Evolutionary conservation across 768 basidiomycete genomes (phyloP), one percentile per base, ranked within the genome.

Genomic region (Calocera cornea): DNA sequence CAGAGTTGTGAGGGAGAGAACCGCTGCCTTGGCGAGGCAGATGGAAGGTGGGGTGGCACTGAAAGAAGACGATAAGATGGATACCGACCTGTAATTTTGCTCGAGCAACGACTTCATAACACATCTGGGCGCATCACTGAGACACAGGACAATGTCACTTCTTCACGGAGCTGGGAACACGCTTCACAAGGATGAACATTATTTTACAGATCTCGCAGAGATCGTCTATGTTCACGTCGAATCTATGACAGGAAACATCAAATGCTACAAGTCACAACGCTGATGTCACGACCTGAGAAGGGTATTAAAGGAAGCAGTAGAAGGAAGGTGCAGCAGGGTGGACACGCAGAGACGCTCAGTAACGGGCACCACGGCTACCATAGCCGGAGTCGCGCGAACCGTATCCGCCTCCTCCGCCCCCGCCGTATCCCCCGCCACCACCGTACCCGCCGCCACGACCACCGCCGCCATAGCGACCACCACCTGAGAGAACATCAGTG

Each of bases 1-100:
- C 72, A 76, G 75, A 34, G 87, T 88, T 1, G 82, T 95, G 64
- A 81, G 82, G 70, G 80, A 76, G 66, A 79, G 87, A 75, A 90
- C 92, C 38, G 80, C 77, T 60, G 75, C 76, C 29, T 80, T 95
- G 36, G 84, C 88, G 36, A 79, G 80, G 65, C 81, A 87, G 36
- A 85, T 91, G 80, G 83, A 82, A 41, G 75, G 72, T 67, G 33
- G 68, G 60, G 54, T 11, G 19, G 54, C 14, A 33, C 5, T 27
- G 54, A 16, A 27, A 19, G 27, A 60, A 8, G 54, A 60, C 2
- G 54, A 60, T 31, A 60, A 33, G 54, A 60, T 60, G 54, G 54
- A 60, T 5, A 60, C 54, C 16, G 54, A 27, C 22, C 31, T 60
- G 54, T 60, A 60, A 33, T 7, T 11, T 50, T 50, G 27, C 36